Conservation (phyloP, 2,329 filamentous ascomycete genomes). For the Lachnellula hyalina region DNA sequence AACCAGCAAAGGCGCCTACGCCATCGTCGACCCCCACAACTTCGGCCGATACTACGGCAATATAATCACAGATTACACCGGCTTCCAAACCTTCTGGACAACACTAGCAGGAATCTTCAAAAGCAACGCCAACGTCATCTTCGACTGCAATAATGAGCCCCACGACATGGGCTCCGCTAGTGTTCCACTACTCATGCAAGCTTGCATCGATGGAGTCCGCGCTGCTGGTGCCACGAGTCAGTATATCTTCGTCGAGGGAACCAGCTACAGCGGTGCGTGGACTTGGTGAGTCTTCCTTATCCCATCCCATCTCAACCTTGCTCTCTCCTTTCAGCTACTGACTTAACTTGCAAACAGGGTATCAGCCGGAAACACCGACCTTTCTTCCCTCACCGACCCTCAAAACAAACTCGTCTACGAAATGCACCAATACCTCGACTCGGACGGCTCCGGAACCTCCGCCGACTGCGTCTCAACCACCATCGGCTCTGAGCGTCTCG, state of each 20-base stretch:
- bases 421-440: conserved; percentile 59
- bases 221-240: conserved; percentile 42
- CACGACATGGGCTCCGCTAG: conserved; percentile 37
- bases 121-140: conserved; percentile 32
- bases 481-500: conserved; percentile 47
- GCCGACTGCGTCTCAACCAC: conserved; percentile 45
- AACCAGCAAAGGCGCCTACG: conserved; percentile 40
- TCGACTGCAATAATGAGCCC: conserved; percentile 43
- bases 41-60: conserved; percentile 43
- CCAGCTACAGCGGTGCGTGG: conserved; percentile 19
- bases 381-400: conserved; percentile 45
- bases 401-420: conserved; percentile 51
- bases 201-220: conserved; percentile 39
- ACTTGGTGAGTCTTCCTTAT: conserved; percentile 8
- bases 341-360: conserved; percentile 36
- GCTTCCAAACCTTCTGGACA: conserved; percentile 38
- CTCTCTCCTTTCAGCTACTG: not conserved
- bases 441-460: conserved; percentile 47
- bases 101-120: conserved; percentile 35
- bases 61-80: conserved; percentile 31
- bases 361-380: conserved; percentile 36
- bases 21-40: conserved; percentile 45
- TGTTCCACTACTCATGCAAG: conserved; percentile 39
- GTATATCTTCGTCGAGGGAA: conserved; percentile 55
- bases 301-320: not conserved